Percentiles rank a stretch among this genome's conserved stretches.
phyloP scores from a whole-genome alignment of 2,329 filamentous ascomycete species.

The Aureobasidium melanogenum region DNA sequence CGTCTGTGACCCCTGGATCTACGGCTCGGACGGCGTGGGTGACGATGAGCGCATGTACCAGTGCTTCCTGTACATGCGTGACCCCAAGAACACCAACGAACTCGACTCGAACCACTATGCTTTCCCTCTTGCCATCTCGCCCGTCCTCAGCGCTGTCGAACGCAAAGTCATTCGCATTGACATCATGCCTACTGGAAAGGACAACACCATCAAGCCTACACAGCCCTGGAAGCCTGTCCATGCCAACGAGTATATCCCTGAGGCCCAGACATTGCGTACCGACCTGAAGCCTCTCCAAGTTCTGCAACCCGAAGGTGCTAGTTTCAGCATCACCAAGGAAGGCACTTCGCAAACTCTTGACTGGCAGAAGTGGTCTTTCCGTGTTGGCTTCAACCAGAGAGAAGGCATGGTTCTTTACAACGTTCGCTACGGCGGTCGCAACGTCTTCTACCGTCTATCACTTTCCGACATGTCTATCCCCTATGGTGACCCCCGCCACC shows the following conservation, averaged over 20 bases:
- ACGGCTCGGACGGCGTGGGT: constrained; percentile 42
- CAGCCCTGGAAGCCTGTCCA: constrained; percentile 50
- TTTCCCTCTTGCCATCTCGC: constrained; percentile 57
- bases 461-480: constrained; percentile 60
- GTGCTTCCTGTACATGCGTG: constrained; percentile 58
- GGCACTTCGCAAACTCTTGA: constrained; percentile 47
- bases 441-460: constrained; percentile 57
- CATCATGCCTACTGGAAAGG: constrained; percentile 56
- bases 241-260: constrained; percentile 57
- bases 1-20: constrained; percentile 61
- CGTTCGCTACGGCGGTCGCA: constrained; percentile 44
- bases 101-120: constrained; percentile 62
- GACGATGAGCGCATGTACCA: constrained; percentile 47
- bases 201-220: constrained; percentile 48
- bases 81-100: constrained; percentile 50
- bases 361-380: constrained; percentile 60
- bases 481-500: constrained; percentile 55
- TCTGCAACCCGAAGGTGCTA: constrained; percentile 55
- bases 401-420: constrained; percentile 62
- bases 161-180: constrained; percentile 62
- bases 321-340: constrained; percentile 45
- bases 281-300: constrained; percentile 58
- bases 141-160: constrained; percentile 54
- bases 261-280: constrained; percentile 50
- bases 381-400: constrained; percentile 52